A percentile compares a stretch with the other conserved stretches of the same genome.
These are phyloP conservation scores for Lentinula boryana DNA, from an alignment of 768 basidiomycete genomes.

Conservation along the genomic window DNA sequence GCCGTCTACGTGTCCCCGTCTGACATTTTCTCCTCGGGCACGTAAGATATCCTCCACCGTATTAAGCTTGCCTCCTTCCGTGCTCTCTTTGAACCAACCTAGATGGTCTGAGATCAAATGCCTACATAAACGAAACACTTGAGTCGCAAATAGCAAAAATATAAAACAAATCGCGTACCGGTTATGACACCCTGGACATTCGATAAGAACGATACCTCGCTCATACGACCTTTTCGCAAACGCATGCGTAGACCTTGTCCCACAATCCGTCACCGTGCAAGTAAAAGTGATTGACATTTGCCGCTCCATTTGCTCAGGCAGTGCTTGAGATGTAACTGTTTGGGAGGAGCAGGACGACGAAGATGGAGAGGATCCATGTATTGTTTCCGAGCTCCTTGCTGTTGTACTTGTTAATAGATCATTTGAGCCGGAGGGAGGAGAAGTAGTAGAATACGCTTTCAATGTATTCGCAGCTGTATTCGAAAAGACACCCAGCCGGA, in stretches of 20 bases:
- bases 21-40: slow-evolving; percentile 74
- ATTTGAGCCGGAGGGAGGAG: slow-evolving; percentile 10
- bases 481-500: slow-evolving; percentile 22
- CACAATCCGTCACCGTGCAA: slow-evolving; percentile 72
- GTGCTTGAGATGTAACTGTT: slow-evolving; percentile 20
- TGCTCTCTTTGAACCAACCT: slow-evolving; percentile 87
- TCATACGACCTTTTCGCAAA: slow-evolving; percentile 85
- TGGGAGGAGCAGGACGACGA: slow-evolving; percentile 3
- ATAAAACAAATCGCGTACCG: slow-evolving; percentile 36
- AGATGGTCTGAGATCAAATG: slow-evolving; percentile 88
- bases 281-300: slow-evolving; percentile 78
- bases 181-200: slow-evolving; percentile 88
- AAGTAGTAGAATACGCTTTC: slow-evolving; percentile 1
- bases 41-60: slow-evolving; percentile 82
- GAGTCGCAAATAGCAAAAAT: background rate
- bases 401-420: slow-evolving; percentile 9
- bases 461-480: slow-evolving; percentile 3
- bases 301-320: slow-evolving; percentile 45
- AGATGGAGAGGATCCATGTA: slow-evolving; percentile 6
- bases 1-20: slow-evolving; percentile 36
- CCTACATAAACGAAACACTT: slow-evolving; percentile 25
- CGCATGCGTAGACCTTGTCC: slow-evolving; percentile 77
- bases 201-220: slow-evolving; percentile 82
- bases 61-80: slow-evolving; percentile 60
- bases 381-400: slow-evolving; percentile 14